phyloP scores from a whole-genome alignment of 305 asterid species.

The Rubia peregrina region DNA sequence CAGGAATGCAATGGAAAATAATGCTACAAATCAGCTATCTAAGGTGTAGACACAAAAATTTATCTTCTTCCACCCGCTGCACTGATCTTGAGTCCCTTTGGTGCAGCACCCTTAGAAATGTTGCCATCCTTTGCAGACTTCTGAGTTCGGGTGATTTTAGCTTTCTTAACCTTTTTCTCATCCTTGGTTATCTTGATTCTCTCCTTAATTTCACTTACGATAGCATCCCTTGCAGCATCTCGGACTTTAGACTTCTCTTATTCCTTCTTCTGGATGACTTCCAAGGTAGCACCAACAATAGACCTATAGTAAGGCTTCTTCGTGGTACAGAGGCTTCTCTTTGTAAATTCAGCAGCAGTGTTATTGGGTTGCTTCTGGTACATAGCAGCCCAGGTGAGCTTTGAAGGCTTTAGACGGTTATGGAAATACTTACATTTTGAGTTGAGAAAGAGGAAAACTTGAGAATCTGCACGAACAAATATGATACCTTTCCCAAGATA shows the following conservation, averaged over 20 bases:
- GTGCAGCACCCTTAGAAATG: slow-evolving; percentile 19
- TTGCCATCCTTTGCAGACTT: slow-evolving; percentile 15
- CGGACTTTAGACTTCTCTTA: too few relatives aligned
- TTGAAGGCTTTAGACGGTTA: slow-evolving; percentile 38
- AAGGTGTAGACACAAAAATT: background rate
- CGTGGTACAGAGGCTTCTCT: slow-evolving; percentile 29
- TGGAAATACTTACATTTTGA: slow-evolving; percentile 41
- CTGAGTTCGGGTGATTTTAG: slow-evolving; percentile 19
- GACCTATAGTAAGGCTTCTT: slow-evolving; percentile 35
- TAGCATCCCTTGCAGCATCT: too few relatives aligned
- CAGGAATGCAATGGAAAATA: too few relatives aligned
- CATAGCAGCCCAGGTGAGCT: slow-evolving; percentile 42
- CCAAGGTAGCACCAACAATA: too few relatives aligned
- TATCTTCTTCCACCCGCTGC: slow-evolving; percentile 20
- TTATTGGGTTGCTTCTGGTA: slow-evolving; percentile 44
- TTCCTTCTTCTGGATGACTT: too few relatives aligned
- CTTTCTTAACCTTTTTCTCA: slow-evolving; percentile 29
- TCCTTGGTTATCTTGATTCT: too few relatives aligned
- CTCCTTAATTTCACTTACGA: too few relatives aligned
- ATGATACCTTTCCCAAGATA: slow-evolving; percentile 36
- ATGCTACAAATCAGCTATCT: too few relatives aligned
- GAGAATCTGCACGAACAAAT: slow-evolving; percentile 39
- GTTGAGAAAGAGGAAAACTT: slow-evolving; percentile 39
- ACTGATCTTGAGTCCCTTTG: slow-evolving; percentile 23
- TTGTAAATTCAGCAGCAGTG: slow-evolving; percentile 27